Evolutionary conservation across 768 basidiomycete genomes (phyloP), one percentile per base, ranked within the genome.

Genomic region (Crassisporium funariophilum): DNA sequence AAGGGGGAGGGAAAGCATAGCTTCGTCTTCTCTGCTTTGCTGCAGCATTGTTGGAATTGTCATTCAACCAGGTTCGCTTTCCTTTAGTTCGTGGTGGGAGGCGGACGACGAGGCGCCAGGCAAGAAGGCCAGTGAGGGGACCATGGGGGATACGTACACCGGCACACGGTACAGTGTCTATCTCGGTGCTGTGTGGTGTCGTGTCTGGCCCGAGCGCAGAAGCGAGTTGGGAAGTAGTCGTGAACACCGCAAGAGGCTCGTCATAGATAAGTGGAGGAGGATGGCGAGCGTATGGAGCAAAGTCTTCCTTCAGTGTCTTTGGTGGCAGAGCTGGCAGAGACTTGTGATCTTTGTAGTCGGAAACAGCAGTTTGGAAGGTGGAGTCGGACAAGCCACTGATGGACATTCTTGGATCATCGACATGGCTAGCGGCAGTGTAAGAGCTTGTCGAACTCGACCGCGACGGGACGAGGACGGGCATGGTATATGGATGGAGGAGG

Each of bases 21-120:
- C 40, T 44, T 37, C 50, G 34, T 22, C 49, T 36, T 13, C 22
- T 15, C 21, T n/a, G 21, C 33, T 34, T 42, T 20, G 22, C 19
- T 23, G 31, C 21, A 22, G 31, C n/a, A n/a, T n/a, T n/a, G n/a
- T n/a, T 29, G 4, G 46, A 15, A 35, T 29, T 40, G n/a, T 34
- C 11, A 35, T 19, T 35, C 59, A 54, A 56, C 53, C 57, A 56
- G n/a, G 43, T 35, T 2, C 48, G 38, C 12, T 54, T 54, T 22
- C 33, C 40, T 17, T 52, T 55, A 21, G 43, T 27, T 13, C 17
- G 15, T 12, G 45, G 31, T 13, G 52, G 53, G 15, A 46, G 38
- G 22, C 58, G 57, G 11, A 65, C 65, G 8, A 64, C 63, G 5
- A 67, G 57, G 16, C 65, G 56, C 65, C 65, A 67, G 11, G 63